Base-by-base conservation (phyloP, 169 alveolate species). In the Babesia divergens region DNA sequence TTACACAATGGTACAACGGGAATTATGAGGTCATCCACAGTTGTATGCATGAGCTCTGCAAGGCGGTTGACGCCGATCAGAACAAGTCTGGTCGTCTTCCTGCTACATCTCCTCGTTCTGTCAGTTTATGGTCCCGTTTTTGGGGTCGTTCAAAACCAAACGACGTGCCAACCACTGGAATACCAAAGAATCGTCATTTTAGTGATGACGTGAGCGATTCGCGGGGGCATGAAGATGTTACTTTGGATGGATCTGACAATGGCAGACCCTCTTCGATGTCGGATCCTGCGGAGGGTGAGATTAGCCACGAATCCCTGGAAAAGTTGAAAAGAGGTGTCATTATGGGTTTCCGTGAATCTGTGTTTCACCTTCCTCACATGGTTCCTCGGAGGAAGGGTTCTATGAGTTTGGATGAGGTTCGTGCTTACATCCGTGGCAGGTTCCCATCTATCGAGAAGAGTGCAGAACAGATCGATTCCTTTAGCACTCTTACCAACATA, bases 1-100 rank as follows among this genome's bases (percentile, higher is more conserved):
- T 67, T n/a, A 32, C 70, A 22, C 80, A 76, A 38, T 76, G 85
- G 85, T 76, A 65, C 62, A 49, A 62, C 31, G 85, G 85, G 20
- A 65, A 76, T 55, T 76, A 76, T 46, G 85, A 76, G 22, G 35
- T 76, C 58, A 67, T 76, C n/a, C 65, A 76, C 59, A 32, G 77
- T 22, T 64, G 82, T 16, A 22, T 74, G 24, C n/a, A 35, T 40
- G 70, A 68, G 81, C 59, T 53, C 20, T 18, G 47, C 16, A 32
- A 6, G 16, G 70, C 70, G 0, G 40, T 29, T 5, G 22, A 62
- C 9, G 14, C 46, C 4, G 38, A 31, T 28, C 11, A 54, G 34
- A 28, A 8, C 8, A 55, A 55, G 11, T 13, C 62, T 38, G 8
- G 22, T n/a, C n/a, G n/a, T n/a, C n/a, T n/a, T n/a, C n/a, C n/a